A percentile compares a stretch with the other conserved stretches of the same genome.
Evolutionary conservation across 2,329 filamentous ascomycete species (phyloP).

Genomic region (Akanthomyces uredinophilus): DNA sequence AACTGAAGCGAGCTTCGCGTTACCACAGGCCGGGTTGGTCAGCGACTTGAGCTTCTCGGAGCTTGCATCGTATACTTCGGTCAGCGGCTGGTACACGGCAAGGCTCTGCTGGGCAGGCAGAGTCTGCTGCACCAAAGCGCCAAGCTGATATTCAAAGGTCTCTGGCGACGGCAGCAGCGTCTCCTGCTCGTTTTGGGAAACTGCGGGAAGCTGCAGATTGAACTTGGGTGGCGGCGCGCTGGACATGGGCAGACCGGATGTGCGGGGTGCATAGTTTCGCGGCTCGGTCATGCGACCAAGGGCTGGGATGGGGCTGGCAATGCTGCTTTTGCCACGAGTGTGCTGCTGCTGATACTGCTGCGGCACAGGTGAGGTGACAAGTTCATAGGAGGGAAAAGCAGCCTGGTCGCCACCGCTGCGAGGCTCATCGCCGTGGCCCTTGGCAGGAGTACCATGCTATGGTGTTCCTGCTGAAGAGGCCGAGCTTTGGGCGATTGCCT

Average conservation of each 20-base stretch:
- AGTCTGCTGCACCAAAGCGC: background rate
- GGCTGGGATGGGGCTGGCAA: slow-evolving; percentile 7
- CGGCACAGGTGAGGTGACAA: background rate
- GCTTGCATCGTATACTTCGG: slow-evolving; percentile 22
- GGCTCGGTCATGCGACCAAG: slow-evolving; percentile 33
- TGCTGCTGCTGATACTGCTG: background rate
- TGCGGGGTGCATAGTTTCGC: slow-evolving; percentile 36
- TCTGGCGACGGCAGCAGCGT: background rate
- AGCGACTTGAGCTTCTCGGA: slow-evolving; percentile 36
- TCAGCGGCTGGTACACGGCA: slow-evolving; percentile 13
- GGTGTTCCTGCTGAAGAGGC: slow-evolving; percentile 10
- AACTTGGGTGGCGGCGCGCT: slow-evolving; percentile 35
- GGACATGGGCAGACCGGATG: slow-evolving; percentile 22
- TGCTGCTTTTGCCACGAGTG: background rate
- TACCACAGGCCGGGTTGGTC: slow-evolving; percentile 27
- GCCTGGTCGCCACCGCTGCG: background rate
- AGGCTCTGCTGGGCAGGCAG: background rate
- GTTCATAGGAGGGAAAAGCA: background rate
- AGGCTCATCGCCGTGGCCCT: background rate
- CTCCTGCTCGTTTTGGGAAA: background rate
- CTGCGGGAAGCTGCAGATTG: slow-evolving; percentile 20
- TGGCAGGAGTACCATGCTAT: slow-evolving; percentile 18
- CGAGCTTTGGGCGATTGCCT: slow-evolving; percentile 12
- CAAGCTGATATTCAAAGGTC: background rate
- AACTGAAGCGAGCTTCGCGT: slow-evolving; percentile 31